Evolutionary conservation across 1,139 yeast species (phyloP).

Genomic region (Saccharomyces hybrid): DNA sequence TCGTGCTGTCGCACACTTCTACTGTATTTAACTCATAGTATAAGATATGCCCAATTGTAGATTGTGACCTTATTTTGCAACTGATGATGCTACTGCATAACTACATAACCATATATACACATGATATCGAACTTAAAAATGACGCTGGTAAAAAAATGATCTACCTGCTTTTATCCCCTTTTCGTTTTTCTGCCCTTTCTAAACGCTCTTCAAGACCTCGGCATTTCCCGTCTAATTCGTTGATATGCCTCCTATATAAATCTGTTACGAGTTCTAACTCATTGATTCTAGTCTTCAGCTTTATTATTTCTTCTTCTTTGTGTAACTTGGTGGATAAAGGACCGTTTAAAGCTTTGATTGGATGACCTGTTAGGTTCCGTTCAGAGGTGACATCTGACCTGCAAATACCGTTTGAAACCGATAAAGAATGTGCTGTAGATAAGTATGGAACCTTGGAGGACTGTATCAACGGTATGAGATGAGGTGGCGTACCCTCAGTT

Average conservation of each 20-base stretch:
- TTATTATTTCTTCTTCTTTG: constrained; percentile 42
- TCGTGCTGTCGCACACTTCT: background rate
- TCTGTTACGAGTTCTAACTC: constrained; percentile 89
- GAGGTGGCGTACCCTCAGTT: background rate
- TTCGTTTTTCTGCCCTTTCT: background rate
- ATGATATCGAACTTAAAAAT: background rate
- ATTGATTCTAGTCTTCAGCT: constrained; percentile 67
- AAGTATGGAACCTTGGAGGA: background rate
- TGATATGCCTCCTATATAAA: constrained; percentile 69
- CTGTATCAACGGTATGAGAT: background rate
- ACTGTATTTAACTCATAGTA: background rate
- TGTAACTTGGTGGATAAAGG: constrained; percentile 7
- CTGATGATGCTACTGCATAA: background rate
- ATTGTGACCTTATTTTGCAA: background rate
- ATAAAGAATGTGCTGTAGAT: background rate
- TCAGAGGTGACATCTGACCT: background rate
- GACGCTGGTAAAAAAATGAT: background rate
- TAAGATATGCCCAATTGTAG: background rate
- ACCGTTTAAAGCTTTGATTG: background rate
- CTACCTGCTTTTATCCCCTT: background rate
- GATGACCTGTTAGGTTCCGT: background rate
- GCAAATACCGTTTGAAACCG: background rate
- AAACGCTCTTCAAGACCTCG: constrained; percentile 2
- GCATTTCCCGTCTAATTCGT: constrained; percentile 54
- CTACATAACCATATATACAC: background rate